Evolutionary conservation across 352 stramenopile species (phyloP), one percentile per base, ranked within the genome.

Genomic region (Globisporangium spinosum): DNA sequence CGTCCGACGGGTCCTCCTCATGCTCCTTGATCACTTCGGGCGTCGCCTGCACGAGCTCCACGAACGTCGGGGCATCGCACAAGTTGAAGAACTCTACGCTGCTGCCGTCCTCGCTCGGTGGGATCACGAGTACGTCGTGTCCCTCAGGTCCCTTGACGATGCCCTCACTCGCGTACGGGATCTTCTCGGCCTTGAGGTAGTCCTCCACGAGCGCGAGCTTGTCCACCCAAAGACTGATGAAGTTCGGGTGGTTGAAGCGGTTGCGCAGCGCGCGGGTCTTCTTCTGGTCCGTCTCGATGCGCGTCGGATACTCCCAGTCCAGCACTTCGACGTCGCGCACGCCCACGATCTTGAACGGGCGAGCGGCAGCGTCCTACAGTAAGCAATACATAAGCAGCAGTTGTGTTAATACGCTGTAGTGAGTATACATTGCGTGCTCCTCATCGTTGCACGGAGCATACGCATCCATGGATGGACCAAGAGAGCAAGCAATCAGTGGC

Each of bases 171-270:
- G 68, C 58, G 74, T 80, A 77, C 7, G 84, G 81, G 56, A 93
- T 79, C 38, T 89, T 81, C 69, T 92, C 67, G 45, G 79, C 69
- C 71, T 89, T 77, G 22, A 95, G 74, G 64, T 85, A 93, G 32
- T 72, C 62, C 65, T 92, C 80, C 32, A 90, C 82, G 66, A 84
- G 77, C 32, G 66, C 58, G 32, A 95, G 74, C 70, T 90, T 83
- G 72, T 95, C 87, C 56, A 95, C 80, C 78, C 83, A 95, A 20
- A 95, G 72, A 47, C 83, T 92, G 68, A 95, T 89, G 70, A 93
- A 95, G 80, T 95, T 95, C 15, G 85, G 79, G 69, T 89, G 70
- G 49, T 78, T 65, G 73, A 91, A 95, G 43, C 81, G 82, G 75
- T 95, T 95, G 74, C 87, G 85, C 55, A 91, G 34, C 60, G 76